Evolutionary conservation across 495 filamentous ascomycete species (phyloP), one percentile per base, ranked within the genome.

Genomic region (Sordaria brevicollis): DNA sequence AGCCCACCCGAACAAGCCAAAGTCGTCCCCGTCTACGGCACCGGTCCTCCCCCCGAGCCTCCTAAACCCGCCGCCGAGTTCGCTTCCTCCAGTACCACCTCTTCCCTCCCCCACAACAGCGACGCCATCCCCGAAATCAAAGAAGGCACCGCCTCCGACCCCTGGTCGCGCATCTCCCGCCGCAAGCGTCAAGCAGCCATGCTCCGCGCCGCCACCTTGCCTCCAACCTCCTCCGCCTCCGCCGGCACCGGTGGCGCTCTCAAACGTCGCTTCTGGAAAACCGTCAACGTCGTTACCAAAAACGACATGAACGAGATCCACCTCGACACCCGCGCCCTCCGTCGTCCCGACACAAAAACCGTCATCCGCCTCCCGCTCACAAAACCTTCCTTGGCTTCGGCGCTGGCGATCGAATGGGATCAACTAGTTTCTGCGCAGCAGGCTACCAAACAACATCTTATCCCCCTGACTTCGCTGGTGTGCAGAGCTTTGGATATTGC

Each of bases 401-500:
- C 92, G 34, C 87, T 99, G 65, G 95, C 94, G 0, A 77, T 95
- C 10, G 95, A 99, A 81, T 99, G 95, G 95, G 93, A 96, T 76
- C 85, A 89, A 41, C 87, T 98, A 68, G 84, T 88, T 29, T 91
- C 90, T 67, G 87, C 90, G 3, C 88, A 91, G 71, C 91, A 97
- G 76, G 93, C 93, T 0, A 85, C 87, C 35, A 88, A 87, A 65
- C 85, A 89, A 70, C 93, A 97, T 77, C 86, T 93, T 2, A 93
- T 97, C 68, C 95, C 95, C 5, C 76, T 98, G n/a, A 97, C 96
- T 6, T 93, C 92, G 33, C 83, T 97, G 7, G 83, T 88, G 17
- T 89, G 91, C 25, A 89, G 96, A 6, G 93, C 92, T 0, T 77
- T 92, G 31, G 93, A 97, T 73, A 92, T 97, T 67, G 83, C 81